These are phyloP conservation scores for Lagerstroemia speciosa DNA, from an alignment of 345 rosid genomes.

Conservation along the genomic window DNA sequence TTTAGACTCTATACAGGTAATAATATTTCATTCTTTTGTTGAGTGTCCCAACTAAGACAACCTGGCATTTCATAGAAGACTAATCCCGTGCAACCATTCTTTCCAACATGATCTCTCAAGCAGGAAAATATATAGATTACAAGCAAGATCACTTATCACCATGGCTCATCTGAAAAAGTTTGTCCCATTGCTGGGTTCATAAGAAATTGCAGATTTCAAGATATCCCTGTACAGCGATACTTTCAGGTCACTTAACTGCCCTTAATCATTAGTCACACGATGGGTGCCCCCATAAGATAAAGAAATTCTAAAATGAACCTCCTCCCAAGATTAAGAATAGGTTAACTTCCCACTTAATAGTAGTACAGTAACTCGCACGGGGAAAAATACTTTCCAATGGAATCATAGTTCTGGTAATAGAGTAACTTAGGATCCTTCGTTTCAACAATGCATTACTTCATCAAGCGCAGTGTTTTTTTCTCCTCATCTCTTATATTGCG, in stretches of 20 bases:
- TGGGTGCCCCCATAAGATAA: not conserved
- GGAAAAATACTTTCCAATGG: too few relatives aligned
- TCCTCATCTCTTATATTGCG: not conserved
- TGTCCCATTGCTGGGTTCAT: not conserved
- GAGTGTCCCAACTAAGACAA: not conserved
- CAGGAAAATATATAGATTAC: not conserved
- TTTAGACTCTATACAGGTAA: too few relatives aligned
- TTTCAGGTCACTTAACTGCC: not conserved
- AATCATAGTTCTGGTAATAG: not conserved
- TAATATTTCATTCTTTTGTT: not conserved
- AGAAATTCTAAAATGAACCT: not conserved
- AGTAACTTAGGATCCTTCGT: not conserved
- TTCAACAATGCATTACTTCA: not conserved
- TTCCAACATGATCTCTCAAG: not conserved
- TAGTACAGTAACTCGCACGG: not conserved
- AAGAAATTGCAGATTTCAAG: not conserved
- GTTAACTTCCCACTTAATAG: too few relatives aligned
- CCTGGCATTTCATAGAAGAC: not conserved
- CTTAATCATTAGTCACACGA: not conserved
- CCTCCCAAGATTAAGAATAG: not conserved
- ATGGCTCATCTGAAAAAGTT: too few relatives aligned
- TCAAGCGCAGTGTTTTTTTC: too few relatives aligned
- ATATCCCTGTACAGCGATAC: not conserved
- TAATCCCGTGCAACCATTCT: not conserved
- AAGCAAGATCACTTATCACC: not conserved